These are phyloP conservation scores for Simplicillium sp. DNA, from an alignment of 2,329 filamentous ascomycete genomes.

Conservation along the genomic window DNA sequence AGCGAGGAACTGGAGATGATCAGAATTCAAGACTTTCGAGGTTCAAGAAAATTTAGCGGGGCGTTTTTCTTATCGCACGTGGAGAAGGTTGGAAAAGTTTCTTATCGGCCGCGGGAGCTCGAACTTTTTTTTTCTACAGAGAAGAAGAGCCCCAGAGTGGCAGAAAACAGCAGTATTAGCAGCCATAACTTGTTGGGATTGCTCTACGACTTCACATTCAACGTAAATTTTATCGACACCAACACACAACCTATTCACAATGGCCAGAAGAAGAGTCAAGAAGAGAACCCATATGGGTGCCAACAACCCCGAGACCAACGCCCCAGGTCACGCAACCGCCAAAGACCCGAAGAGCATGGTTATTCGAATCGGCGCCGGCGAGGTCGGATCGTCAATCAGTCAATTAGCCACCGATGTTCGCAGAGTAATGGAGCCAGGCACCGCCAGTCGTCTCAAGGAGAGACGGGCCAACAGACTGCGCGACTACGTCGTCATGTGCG, in stretches of 20 bases:
- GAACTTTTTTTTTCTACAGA: slow-evolving; percentile 21
- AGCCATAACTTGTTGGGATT: too few relatives aligned
- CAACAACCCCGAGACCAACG: slow-evolving; percentile 45
- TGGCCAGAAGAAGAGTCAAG: slow-evolving; percentile 77
- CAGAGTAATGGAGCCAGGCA: slow-evolving; percentile 91
- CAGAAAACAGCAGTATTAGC: too few relatives aligned
- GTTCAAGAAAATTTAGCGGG: neutral
- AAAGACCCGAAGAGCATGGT: slow-evolving; percentile 93
- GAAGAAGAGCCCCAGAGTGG: too few relatives aligned
- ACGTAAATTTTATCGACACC: neutral
- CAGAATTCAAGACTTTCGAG: too few relatives aligned
- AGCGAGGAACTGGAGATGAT: too few relatives aligned
- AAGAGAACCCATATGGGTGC: slow-evolving; percentile 78
- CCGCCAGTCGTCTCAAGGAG: slow-evolving; percentile 82
- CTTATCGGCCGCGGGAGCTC: slow-evolving; percentile 22
- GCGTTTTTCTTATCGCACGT: slow-evolving; percentile 17
- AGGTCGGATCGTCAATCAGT: slow-evolving; percentile 84
- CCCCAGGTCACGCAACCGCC: slow-evolving; percentile 51
- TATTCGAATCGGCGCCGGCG: slow-evolving; percentile 88
- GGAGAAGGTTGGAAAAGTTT: slow-evolving; percentile 16
- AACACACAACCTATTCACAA: slow-evolving; percentile 26
- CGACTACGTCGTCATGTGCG: slow-evolving; percentile 93
- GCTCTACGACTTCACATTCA: too few relatives aligned
- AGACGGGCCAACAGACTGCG: slow-evolving; percentile 77
- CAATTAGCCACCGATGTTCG: slow-evolving; percentile 89